Percentiles rank a stretch among this genome's conserved stretches.
These are phyloP conservation scores for Aristolochia californica DNA, from an alignment of 164 flowering plant species.

Conservation along the genomic window DNA sequence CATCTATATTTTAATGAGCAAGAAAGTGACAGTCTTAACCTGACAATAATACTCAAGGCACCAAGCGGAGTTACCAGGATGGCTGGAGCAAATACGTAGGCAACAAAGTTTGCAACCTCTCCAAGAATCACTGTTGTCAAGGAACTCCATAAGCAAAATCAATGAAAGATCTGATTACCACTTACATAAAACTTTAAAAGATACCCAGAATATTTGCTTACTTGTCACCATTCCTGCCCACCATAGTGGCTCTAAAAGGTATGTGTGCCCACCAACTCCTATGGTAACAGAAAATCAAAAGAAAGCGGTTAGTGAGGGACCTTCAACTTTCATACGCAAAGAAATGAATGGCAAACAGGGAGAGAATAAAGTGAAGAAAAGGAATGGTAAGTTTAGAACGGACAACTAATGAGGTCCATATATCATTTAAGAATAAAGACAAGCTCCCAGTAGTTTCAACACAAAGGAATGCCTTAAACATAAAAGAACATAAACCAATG, in stretches of 20 bases:
- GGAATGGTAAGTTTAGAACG: not conserved
- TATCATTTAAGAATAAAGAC: not conserved
- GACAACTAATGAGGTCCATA: not conserved
- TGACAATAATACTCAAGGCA: conserved; percentile 81
- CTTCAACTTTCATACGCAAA: not conserved
- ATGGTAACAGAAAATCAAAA: conserved; percentile 9
- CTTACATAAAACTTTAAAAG: too few relatives aligned
- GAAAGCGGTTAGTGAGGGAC: not conserved
- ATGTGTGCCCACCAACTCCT: conserved; percentile 83
- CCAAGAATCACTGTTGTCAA: conserved; percentile 70
- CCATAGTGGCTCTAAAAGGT: conserved; percentile 87
- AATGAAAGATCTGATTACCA: too few relatives aligned
- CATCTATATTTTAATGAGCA: not conserved
- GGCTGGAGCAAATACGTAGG: conserved; percentile 90
- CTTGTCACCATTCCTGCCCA: conserved; percentile 93
- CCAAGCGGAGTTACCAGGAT: conserved; percentile 91
- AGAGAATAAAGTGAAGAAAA: not conserved
- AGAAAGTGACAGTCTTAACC: conserved; percentile 24
- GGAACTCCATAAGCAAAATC: not conserved
- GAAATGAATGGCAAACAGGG: not conserved
- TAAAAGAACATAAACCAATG: not conserved
- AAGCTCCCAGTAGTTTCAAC: not conserved
- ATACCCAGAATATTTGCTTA: conserved; percentile 19
- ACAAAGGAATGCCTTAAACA: not conserved
- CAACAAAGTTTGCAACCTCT: conserved; percentile 85